Evolutionary conservation across 805 yeast genomes (phyloP).

Genomic region (Nakazawaea ernobii): DNA sequence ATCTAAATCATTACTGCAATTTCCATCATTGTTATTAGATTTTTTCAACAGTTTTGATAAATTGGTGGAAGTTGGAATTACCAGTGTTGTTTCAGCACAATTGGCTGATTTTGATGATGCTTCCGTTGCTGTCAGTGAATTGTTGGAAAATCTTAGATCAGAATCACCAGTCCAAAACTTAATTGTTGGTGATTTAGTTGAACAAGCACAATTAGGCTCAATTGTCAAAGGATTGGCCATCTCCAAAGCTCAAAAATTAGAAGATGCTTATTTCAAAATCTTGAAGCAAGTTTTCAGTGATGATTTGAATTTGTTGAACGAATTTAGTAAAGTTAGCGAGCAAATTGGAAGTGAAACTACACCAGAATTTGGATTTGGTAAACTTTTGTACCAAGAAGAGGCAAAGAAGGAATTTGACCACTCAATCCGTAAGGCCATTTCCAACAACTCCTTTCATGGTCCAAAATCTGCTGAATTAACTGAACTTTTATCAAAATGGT

Average conservation of each 20-base stretch:
- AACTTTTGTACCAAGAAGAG: slow-evolving; percentile 53
- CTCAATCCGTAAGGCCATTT: slow-evolving; percentile 40
- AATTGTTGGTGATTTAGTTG: slow-evolving; percentile 43
- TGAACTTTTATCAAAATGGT: slow-evolving; percentile 65
- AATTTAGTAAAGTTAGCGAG: slow-evolving; percentile 35
- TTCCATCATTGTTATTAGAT: slow-evolving; percentile 55
- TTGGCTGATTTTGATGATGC: slow-evolving; percentile 37
- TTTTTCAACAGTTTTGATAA: slow-evolving; percentile 53
- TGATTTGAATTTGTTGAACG: slow-evolving; percentile 57
- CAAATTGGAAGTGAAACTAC: slow-evolving; percentile 41
- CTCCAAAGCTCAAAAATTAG: slow-evolving; percentile 47
- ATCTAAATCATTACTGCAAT: slow-evolving; percentile 21
- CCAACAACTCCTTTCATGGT: slow-evolving; percentile 35
- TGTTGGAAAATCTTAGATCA: slow-evolving; percentile 46
- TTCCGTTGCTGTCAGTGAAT: slow-evolving; percentile 35
- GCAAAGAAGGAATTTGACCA: slow-evolving; percentile 39
- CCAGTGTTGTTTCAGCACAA: slow-evolving; percentile 55
- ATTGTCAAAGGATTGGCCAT: slow-evolving; percentile 25
- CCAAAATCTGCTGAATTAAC: slow-evolving; percentile 42
- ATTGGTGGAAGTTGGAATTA: slow-evolving; percentile 41
- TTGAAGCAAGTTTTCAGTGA: slow-evolving; percentile 60
- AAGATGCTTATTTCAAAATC: slow-evolving; percentile 72
- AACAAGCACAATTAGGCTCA: slow-evolving; percentile 19
- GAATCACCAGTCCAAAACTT: slow-evolving; percentile 58
- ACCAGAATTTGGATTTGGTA: slow-evolving; percentile 89